A percentile compares a stretch with the other conserved stretches of the same genome.
phyloP scores from a whole-genome alignment of 352 stramenopile species.

The Elongisporangium undulatum region DNA sequence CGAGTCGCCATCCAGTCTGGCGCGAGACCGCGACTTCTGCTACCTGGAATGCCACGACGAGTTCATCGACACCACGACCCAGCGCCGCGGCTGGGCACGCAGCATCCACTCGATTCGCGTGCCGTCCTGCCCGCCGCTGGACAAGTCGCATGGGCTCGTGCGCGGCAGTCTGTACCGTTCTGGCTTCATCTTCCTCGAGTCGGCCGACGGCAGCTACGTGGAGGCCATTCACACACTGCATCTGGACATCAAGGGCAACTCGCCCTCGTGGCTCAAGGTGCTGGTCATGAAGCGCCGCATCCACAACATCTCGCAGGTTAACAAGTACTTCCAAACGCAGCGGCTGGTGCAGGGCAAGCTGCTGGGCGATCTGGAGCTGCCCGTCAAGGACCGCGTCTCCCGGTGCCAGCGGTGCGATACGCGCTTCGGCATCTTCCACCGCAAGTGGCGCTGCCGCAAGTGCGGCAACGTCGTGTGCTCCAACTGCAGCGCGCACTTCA shows the following conservation, averaged over 20 bases:
- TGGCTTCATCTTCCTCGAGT: conserved; percentile 79
- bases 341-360: conserved; percentile 43
- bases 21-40: conserved; percentile 76
- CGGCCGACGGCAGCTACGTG: conserved; percentile 34
- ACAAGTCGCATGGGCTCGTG: conserved; percentile 53
- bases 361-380: conserved; percentile 57
- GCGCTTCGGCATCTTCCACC: conserved; percentile 60
- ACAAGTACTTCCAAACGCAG: conserved; percentile 63
- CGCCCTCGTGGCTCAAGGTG: conserved; percentile 75
- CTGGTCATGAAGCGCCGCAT: conserved; percentile 72
- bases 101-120: conserved; percentile 79
- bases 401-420: conserved; percentile 49
- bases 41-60: conserved; percentile 84
- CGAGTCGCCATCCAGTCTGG: conserved; percentile 70
- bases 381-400: conserved; percentile 32
- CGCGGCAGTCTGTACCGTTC: conserved; percentile 73
- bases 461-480: conserved; percentile 73
- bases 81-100: conserved; percentile 68
- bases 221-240: conserved; percentile 75
- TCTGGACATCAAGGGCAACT: conserved; percentile 76
- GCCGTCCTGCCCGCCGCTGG: conserved; percentile 57
- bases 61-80: conserved; percentile 71
- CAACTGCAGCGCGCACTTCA: conserved; percentile 42
- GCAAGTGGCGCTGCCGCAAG: conserved; percentile 65
- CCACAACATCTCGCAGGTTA: conserved; percentile 65